Conservation (phyloP, 2,329 filamentous ascomycete species). For the Pleoardoris graminearum region DNA sequence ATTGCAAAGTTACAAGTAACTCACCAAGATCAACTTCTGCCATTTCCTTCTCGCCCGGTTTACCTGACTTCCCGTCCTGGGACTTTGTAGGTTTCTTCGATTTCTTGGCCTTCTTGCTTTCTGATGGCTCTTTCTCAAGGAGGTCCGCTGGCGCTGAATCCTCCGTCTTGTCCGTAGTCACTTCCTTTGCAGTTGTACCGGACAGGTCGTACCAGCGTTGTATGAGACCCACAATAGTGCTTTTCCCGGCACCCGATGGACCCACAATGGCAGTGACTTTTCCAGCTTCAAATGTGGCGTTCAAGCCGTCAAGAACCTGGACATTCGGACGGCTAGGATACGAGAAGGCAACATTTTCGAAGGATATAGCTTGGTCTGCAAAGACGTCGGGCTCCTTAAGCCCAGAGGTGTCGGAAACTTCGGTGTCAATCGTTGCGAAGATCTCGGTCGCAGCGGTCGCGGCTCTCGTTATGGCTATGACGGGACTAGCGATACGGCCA, state of each 20-base stretch:
- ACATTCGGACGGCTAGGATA: constrained; percentile 60
- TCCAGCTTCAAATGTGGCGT: constrained; percentile 62
- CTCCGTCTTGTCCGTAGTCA: constrained; percentile 5
- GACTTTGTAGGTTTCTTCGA: constrained; percentile 1
- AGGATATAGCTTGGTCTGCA: constrained; percentile 39
- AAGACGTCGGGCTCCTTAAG: constrained; percentile 41
- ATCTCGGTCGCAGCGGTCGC: constrained; percentile 41
- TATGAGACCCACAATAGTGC: constrained; percentile 71
- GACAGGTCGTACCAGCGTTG: constrained; percentile 70
- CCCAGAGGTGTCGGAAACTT: constrained; percentile 33
- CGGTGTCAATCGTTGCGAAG: constrained; percentile 43
- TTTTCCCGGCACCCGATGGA: constrained; percentile 73
- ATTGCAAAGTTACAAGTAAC: neutral
- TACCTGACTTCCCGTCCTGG: constrained; percentile 3
- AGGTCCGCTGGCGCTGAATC: constrained; percentile 1
- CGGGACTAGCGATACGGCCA: constrained; percentile 33
- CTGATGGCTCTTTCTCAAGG: neutral
- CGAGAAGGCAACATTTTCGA: constrained; percentile 42
- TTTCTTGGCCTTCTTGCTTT: constrained; percentile 19
- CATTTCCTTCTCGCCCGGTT: neutral
- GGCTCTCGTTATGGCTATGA: constrained; percentile 42
- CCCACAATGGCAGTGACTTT: constrained; percentile 76
- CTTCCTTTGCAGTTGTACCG: constrained; percentile 24
- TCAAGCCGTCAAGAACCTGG: constrained; percentile 64
- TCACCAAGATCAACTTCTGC: constrained; percentile 11